Conservation (phyloP, 139 green algal genomes). For the Chlorella sp. region DNA sequence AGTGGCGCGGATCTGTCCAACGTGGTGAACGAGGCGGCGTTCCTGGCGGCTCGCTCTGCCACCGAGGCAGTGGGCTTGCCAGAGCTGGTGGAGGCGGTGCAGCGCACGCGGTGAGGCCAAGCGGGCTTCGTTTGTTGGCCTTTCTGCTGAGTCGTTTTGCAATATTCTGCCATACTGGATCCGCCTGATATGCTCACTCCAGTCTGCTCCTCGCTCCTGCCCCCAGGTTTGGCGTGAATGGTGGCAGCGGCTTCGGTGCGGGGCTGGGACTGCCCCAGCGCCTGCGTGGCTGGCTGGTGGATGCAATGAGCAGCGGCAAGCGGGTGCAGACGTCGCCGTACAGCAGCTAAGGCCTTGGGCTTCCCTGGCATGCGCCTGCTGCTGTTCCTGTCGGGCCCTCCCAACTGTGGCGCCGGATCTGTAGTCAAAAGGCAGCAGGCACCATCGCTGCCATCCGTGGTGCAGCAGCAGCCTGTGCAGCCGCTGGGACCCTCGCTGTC, state of each 20-base stretch:
- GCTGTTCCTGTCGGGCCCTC: slow-evolving; percentile 74
- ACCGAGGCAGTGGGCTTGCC: slow-evolving; percentile 61
- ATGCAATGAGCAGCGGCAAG: slow-evolving; percentile 27
- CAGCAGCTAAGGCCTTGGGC: slow-evolving; percentile 3
- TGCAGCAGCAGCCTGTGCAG: slow-evolving; percentile 16
- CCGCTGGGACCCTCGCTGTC: not conserved
- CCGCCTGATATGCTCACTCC: not conserved
- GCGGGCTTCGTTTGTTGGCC: not conserved
- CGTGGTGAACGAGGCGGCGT: slow-evolving; percentile 92
- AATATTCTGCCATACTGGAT: too few relatives aligned
- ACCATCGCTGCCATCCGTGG: not conserved
- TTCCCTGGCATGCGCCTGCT: slow-evolving; percentile 53
- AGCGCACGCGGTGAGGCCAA: slow-evolving; percentile 55
- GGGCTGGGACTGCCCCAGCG: slow-evolving; percentile 11
- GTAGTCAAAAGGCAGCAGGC: slow-evolving; percentile 49
- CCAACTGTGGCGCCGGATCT: slow-evolving; percentile 68
- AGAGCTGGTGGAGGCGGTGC: slow-evolving; percentile 80
- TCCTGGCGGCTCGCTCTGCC: slow-evolving; percentile 79
- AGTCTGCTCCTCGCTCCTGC: not conserved
- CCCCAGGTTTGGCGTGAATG: slow-evolving; percentile 56
- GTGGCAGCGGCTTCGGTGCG: slow-evolving; percentile 24
- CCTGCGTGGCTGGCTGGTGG: slow-evolving; percentile 42
- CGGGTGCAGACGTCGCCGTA: slow-evolving; percentile 31
- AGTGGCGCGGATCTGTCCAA: slow-evolving; percentile 94
- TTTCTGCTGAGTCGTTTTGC: not conserved